Evolutionary conservation across 169 alveolate species (phyloP).

Genomic region (Plasmodium gonderi): DNA sequence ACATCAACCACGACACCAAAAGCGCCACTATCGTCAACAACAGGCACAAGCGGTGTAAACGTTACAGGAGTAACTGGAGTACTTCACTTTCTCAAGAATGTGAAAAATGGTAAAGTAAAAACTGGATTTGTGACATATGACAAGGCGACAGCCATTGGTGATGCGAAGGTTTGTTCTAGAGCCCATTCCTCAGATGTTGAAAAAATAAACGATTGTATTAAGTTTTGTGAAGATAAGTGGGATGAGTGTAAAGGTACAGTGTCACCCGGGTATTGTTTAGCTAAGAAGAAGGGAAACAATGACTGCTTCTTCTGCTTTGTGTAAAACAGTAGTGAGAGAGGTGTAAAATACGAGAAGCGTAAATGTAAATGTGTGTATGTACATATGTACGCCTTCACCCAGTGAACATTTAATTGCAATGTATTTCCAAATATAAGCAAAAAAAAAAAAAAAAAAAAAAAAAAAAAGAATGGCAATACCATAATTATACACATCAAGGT

Average conservation of each 20-base stretch:
- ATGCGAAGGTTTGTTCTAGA: background rate
- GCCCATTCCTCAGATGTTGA: background rate
- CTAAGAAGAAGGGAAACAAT: background rate
- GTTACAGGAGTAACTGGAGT: background rate
- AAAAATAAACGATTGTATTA: background rate
- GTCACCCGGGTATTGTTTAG: background rate
- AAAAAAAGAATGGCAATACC: background rate
- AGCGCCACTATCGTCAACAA: background rate
- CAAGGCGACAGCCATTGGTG: background rate
- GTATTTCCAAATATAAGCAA: too few relatives aligned
- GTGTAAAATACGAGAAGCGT: too few relatives aligned
- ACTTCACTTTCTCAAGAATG: background rate
- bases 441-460: too few relatives aligned
- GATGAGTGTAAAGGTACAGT: background rate
- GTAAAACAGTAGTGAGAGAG: background rate
- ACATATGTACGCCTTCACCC: too few relatives aligned
- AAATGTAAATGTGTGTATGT: too few relatives aligned
- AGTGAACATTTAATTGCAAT: background rate
- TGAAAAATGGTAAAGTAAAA: background rate
- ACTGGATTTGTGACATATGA: background rate
- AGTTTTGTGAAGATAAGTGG: background rate
- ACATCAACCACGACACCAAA: background rate
- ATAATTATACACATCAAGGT: background rate
- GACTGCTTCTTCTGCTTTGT: background rate
- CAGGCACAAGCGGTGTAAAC: background rate